Conservation (phyloP, 2,329 filamentous ascomycete genomes). For the Fusarium sp. region DNA sequence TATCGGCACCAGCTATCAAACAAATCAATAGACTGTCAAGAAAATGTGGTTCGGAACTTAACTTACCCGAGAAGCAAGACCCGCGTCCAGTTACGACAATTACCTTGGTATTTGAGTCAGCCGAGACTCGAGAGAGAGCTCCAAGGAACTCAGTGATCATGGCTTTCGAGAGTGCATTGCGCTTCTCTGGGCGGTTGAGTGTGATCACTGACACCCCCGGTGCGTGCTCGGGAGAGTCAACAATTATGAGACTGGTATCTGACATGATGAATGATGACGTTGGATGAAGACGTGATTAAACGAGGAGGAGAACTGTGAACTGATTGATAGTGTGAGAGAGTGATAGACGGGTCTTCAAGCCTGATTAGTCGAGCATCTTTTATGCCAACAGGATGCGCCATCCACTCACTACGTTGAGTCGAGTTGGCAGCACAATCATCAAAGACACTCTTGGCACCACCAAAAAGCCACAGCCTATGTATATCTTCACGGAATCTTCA, state of each 20-base stretch:
- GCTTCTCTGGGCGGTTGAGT: constrained; percentile 66
- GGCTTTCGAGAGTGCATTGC: constrained; percentile 67
- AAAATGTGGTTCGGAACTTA: neutral
- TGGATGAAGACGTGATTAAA: neutral
- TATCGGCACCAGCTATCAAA: constrained; percentile 45
- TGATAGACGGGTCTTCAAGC: neutral
- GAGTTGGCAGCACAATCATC: constrained; percentile 33
- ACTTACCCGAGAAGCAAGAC: constrained; percentile 40
- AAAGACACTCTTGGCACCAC: constrained; percentile 28
- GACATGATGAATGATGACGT: neutral
- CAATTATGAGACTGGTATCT: neutral
- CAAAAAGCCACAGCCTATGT: constrained; percentile 20
- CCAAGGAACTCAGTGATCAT: constrained; percentile 60
- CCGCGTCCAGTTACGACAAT: constrained; percentile 54
- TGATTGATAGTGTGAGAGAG: neutral
- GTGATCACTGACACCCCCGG: neutral
- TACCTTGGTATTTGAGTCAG: constrained; percentile 46
- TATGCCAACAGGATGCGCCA: constrained; percentile 21
- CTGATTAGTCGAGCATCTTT: neutral
- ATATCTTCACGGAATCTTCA: constrained; percentile 23
- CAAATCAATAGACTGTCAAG: neutral
- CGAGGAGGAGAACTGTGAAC: neutral
- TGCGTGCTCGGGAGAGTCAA: neutral
- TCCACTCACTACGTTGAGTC: constrained; percentile 58
- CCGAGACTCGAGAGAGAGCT: constrained; percentile 41